Base-by-base conservation (phyloP, 2,329 filamentous ascomycete genomes). In the Ampelomyces quisqualis region DNA sequence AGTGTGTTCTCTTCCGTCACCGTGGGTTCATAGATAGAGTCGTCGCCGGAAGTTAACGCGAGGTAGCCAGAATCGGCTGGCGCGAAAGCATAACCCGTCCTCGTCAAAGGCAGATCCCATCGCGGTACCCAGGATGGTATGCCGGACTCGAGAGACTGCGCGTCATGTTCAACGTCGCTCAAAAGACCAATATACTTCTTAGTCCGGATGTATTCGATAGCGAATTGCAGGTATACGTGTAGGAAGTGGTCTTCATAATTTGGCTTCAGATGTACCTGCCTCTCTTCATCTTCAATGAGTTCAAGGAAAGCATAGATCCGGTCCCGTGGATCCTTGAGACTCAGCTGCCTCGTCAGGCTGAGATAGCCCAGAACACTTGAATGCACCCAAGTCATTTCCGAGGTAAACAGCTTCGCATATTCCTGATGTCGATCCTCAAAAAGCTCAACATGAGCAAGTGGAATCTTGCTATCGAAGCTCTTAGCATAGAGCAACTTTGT, bases 301-400 rank as follows among this genome's bases (percentile, higher is more conserved):
- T 46, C 43, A n/a, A 49, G 27, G 17, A 49, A 46, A 11, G 47
- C 42, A 13, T 38, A 49, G 23, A 49, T 46, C 17, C 43, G 29
- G 22, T 49, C 47, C 19, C 47, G 31, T 17, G 36, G 17, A 29
- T 49, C 37, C 11, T 34, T 40, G 6, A 45, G 22, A 8, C 35
- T 34, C 7, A 45, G 23, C 1, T 33, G 30, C 13, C 35, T 45
- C n/a, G 46, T 38, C n/a, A 45, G 40, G n/a, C 32, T 40, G 3
- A 49, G 30, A 26, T 45, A 49, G 15, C 40, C 42, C 32, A 49
- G n/a, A 7, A 40, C 18, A 14, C 28, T 40, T 23, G 33, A 23
- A 10, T 40, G 24, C 2, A 40, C 38, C 38, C 38, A 40, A 1
- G 38, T 40, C 18, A 14, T 30, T n/a, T 34, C 31, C 2, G 30